These are phyloP conservation scores for Eremothecium coryli DNA, from an alignment of 1,139 yeast species.

Conservation along the genomic window DNA sequence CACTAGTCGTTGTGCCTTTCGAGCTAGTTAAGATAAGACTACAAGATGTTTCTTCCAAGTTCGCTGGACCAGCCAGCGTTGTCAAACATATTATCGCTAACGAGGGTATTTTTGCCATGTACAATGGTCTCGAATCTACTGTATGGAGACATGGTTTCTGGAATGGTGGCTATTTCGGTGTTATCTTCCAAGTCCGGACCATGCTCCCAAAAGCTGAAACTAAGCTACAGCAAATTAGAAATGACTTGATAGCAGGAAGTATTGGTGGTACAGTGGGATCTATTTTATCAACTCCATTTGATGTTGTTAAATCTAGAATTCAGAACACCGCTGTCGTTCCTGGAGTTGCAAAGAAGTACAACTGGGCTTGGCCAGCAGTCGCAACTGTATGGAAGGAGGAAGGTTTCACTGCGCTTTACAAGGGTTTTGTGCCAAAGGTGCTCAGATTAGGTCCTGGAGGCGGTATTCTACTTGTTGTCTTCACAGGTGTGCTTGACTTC, in stretches of 20 bases:
- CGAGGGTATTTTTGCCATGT: slow-evolving; percentile 77
- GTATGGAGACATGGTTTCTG: slow-evolving; percentile 94
- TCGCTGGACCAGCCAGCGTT: slow-evolving; percentile 81
- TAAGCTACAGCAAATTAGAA: slow-evolving; percentile 62
- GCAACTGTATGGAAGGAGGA: slow-evolving; percentile 75
- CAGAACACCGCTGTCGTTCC: slow-evolving; percentile 72
- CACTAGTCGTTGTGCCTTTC: slow-evolving; percentile 94
- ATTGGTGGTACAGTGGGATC: slow-evolving; percentile 98
- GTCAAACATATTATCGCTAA: slow-evolving; percentile 57
- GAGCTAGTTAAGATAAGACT: slow-evolving; percentile 79
- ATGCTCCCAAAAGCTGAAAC: slow-evolving; percentile 71
- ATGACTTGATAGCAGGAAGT: slow-evolving; percentile 85
- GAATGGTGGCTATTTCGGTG: slow-evolving; percentile 98
- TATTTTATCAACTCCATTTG: slow-evolving; percentile 87
- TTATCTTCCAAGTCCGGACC: slow-evolving; percentile 76
- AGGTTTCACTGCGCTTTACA: slow-evolving; percentile 79
- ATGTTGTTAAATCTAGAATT: slow-evolving; percentile 94
- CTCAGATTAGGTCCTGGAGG: slow-evolving; percentile 98
- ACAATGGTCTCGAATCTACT: slow-evolving; percentile 94
- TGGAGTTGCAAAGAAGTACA: slow-evolving; percentile 65
- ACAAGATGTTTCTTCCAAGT: slow-evolving; percentile 78
- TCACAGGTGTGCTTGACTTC: slow-evolving; percentile 90
- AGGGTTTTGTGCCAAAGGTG: slow-evolving; percentile 95
- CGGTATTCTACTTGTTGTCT: slow-evolving; percentile 91
- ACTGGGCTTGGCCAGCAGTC: slow-evolving; percentile 84